Evolutionary conservation across 768 basidiomycete species (phyloP), one percentile per base, ranked within the genome.

Genomic region (Phylloporus sp.): DNA sequence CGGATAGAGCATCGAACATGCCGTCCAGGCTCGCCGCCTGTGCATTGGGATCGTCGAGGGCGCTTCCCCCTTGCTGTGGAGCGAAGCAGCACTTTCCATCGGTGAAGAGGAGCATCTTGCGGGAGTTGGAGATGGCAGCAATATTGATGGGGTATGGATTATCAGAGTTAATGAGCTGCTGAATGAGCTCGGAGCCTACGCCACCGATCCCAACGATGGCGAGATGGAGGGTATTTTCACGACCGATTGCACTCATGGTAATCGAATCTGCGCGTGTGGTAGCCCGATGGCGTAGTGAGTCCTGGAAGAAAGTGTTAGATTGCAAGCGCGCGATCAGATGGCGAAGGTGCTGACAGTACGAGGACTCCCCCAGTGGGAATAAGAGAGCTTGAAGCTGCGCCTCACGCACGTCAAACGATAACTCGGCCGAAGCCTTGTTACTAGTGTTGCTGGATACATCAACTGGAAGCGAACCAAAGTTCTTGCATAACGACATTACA

Each of bases 161-260:
- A 11, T 49, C 32, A 4, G 21, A 29, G 6, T 82, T 71, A 38
- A 81, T 74, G 20, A 97, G 75, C 67, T 98, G 96, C 33, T 75
- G 67, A 64, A 98, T 74, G 58, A 98, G 80, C 61, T 91, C 90
- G 32, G 80, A 74, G 23, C 96, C 96, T 21, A 99, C 96, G 42
- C 95, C 86, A 4, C 96, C 96, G 26, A 91, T 79, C 48, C 96
- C 96, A 45, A 97, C 75, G 53, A 96, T 76, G 35, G 90, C 90
- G 43, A 97, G 81, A 10, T 65, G 54, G 44, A 69, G 71, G 64
- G 49, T 71, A 61, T 52, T 61, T 56, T 57, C 57, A 20, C 20
- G 56, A 21, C 40, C 39, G 10, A 39, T 40, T 26, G 17, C 26
- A 38, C 38, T 57, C 62, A 64, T 64, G 9, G 18, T 42, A 18